Evolutionary conservation across 2,329 filamentous ascomycete species (phyloP).

Genomic region (Calonectria honghensis): DNA sequence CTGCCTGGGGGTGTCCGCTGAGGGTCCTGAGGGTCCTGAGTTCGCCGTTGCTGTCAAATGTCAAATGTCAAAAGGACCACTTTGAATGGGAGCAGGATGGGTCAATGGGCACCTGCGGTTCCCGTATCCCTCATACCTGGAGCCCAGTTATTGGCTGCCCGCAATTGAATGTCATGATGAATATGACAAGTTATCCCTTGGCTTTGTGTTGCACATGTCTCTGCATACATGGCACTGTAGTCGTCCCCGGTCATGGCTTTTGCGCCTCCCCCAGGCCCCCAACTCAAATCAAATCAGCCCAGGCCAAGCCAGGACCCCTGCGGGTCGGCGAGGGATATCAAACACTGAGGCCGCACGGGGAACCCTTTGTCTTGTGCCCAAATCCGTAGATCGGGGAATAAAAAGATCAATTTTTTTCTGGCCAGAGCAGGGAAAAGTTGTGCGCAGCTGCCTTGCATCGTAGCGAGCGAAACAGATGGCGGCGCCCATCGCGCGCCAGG

Average conservation of each 20-base stretch:
- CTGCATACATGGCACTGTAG: not conserved
- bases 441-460: constrained; percentile 42
- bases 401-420: constrained; percentile 10
- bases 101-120: not conserved
- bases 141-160: not conserved
- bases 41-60: constrained; percentile 9
- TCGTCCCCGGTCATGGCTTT: not conserved
- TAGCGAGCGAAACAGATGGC: constrained; percentile 49
- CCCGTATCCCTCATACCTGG: not conserved
- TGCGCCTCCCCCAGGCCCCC: constrained; percentile 13
- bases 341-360: constrained; percentile 30
- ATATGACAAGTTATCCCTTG: constrained; percentile 24
- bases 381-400: constrained; percentile 27
- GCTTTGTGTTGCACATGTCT: constrained; percentile 22
- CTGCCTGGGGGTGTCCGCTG: not conserved
- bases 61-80: constrained; percentile 2
- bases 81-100: not conserved
- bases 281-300: constrained; percentile 25
- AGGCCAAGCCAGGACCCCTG: constrained; percentile 23
- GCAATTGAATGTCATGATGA: not conserved
- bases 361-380: constrained; percentile 22
- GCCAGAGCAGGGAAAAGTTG: not conserved
- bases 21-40: no score
- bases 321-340: constrained; percentile 26
- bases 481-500: constrained; percentile 20